phyloP scores from a whole-genome alignment of 1,284 basidiomycete species.

The Malassezia furfur region DNA sequence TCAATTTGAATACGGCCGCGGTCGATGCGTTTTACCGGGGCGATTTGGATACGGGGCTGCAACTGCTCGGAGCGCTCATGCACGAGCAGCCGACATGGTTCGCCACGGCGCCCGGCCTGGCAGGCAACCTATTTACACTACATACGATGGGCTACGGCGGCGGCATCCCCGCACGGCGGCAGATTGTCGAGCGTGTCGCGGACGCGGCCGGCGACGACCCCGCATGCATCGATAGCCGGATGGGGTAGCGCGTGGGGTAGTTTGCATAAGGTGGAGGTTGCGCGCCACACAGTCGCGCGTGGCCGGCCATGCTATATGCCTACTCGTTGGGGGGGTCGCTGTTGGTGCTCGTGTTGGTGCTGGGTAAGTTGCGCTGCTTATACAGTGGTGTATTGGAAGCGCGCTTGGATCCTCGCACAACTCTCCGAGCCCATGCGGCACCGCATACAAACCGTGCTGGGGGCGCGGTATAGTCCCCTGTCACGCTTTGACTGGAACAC shows the following conservation, averaged over 20 bases:
- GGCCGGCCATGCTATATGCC: conserved; percentile 1
- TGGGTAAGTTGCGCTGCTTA: conserved; percentile 6
- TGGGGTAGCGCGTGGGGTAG: background rate
- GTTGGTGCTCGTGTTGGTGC: background rate
- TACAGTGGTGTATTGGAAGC: conserved; percentile 14
- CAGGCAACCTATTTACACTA: conserved; percentile 6
- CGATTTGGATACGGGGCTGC: conserved; percentile 1
- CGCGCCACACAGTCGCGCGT: too few species aligned
- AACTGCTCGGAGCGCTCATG: background rate
- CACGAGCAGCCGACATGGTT: conserved; percentile 1
- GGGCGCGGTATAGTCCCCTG: background rate
- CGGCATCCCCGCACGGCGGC: conserved; percentile 1
- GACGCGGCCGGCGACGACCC: conserved; percentile 12
- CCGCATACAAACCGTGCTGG: background rate
- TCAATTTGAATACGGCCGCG: conserved; percentile 3
- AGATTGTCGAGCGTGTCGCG: background rate
- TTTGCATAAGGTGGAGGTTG: background rate
- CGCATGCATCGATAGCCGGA: background rate
- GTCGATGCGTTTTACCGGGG: conserved; percentile 7
- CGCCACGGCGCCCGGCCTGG: background rate
- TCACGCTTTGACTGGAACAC: conserved; percentile 24
- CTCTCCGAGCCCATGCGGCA: background rate
- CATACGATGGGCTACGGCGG: background rate
- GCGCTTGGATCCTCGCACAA: background rate
- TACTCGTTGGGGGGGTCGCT: conserved; percentile 1